Conservation (phyloP, 2,329 filamentous ascomycete species). For the Paecilomyces fulvus region DNA sequence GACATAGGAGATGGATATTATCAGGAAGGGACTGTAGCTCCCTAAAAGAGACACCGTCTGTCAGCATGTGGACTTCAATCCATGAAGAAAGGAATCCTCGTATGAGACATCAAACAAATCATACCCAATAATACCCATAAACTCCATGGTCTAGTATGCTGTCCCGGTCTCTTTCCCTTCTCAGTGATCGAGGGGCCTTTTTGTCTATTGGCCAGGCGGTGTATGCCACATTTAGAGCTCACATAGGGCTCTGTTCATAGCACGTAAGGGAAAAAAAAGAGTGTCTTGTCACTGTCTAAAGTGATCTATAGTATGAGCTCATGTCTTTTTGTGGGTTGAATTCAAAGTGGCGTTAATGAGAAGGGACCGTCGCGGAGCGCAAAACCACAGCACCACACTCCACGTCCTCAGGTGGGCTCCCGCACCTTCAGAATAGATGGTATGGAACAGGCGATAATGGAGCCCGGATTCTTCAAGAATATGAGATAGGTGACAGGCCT, state of each 20-base stretch:
- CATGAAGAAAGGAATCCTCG: constrained; percentile 2
- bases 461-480: background rate
- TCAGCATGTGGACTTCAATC: constrained; percentile 1
- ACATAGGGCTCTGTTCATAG: background rate
- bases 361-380: background rate
- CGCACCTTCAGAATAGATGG: background rate
- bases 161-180: background rate
- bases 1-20: constrained; percentile 59
- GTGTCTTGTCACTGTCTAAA: background rate
- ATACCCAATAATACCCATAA: constrained; percentile 35
- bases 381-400: background rate
- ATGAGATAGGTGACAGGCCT: background rate
- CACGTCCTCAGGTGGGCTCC: background rate
- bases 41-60: constrained; percentile 14
- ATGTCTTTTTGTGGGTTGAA: background rate
- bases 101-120: constrained; percentile 8
- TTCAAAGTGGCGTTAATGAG: background rate
- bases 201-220: background rate
- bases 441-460: background rate
- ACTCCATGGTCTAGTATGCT: constrained; percentile 23
- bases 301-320: background rate
- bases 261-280: background rate
- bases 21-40: constrained; percentile 37
- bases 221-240: background rate
- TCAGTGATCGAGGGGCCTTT: background rate